Evolutionary conservation across 768 basidiomycete species (phyloP).

Genomic region (Hirschioporus abietinus): DNA sequence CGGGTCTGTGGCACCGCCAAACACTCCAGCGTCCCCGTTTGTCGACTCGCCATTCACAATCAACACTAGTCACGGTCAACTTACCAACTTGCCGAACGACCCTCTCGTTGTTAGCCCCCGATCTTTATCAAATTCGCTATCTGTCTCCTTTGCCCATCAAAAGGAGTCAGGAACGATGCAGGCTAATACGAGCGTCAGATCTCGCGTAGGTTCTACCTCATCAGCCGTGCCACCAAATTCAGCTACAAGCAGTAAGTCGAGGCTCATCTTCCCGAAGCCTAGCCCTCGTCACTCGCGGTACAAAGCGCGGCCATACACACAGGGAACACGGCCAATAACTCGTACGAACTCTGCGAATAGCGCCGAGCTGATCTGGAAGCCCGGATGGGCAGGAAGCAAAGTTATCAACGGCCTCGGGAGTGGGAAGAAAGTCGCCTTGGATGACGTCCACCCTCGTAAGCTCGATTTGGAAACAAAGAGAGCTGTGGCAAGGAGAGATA

Average conservation of each 20-base stretch:
- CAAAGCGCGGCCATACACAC: neutral
- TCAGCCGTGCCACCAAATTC: neutral
- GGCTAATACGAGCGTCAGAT: neutral
- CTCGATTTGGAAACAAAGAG: neutral
- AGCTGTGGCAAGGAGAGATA: neutral
- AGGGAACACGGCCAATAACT: neutral
- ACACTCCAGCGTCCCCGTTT: neutral
- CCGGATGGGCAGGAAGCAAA: neutral
- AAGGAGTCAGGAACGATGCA: neutral
- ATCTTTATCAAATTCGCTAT: neutral
- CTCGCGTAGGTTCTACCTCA: neutral
- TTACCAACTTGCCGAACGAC: neutral
- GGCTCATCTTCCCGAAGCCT: neutral
- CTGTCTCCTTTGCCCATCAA: too few species aligned
- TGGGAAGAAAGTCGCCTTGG: neutral
- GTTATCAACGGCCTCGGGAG: neutral
- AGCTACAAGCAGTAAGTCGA: neutral
- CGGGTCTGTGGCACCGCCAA: neutral
- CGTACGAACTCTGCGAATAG: neutral
- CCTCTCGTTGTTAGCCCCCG: neutral
- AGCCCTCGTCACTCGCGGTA: neutral
- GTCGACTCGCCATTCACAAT: neutral
- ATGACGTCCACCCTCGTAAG: neutral
- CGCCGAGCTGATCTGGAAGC: neutral
- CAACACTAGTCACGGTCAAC: neutral